These are phyloP conservation scores for Trichoderma hamatum DNA, from an alignment of 2,329 filamentous ascomycete genomes.

Conservation along the genomic window DNA sequence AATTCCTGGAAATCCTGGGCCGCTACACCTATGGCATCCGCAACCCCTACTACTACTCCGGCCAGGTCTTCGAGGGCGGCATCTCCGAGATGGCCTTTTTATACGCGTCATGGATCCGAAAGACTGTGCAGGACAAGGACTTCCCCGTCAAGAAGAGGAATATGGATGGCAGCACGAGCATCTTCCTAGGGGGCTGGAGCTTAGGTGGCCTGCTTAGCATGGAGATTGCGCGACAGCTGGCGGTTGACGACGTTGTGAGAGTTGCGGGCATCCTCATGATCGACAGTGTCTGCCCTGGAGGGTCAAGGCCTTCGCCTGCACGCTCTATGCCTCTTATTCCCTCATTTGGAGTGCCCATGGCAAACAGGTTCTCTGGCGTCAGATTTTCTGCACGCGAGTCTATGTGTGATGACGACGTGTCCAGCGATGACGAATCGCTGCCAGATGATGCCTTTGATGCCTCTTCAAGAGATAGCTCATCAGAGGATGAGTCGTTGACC, in stretches of 20 bases:
- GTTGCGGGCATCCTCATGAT: constrained; percentile 57
- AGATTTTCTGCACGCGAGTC: background rate
- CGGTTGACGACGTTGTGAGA: constrained; percentile 40
- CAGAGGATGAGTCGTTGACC: background rate
- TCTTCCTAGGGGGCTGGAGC: constrained; percentile 61
- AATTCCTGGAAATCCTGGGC: constrained; percentile 53
- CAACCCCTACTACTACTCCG: constrained; percentile 56
- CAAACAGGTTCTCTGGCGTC: background rate
- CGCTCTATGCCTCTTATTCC: background rate
- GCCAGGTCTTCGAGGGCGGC: constrained; percentile 53
- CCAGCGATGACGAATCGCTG: constrained; percentile 16
- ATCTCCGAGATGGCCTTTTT: constrained; percentile 57
- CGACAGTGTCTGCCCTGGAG: constrained; percentile 50
- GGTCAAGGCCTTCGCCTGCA: constrained; percentile 21
- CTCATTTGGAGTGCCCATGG: background rate
- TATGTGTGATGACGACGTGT: constrained; percentile 28
- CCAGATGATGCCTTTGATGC: background rate
- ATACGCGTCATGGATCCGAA: constrained; percentile 52
- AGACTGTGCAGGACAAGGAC: constrained; percentile 37
- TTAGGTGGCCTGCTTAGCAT: constrained; percentile 56
- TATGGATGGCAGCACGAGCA: constrained; percentile 37
- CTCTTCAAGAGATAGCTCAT: background rate
- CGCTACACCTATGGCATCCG: constrained; percentile 57
- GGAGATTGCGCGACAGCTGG: constrained; percentile 52
- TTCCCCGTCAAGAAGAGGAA: constrained; percentile 37